These are phyloP conservation scores for Paracamarosporium sp. DNA, from an alignment of 2,329 filamentous ascomycete species.

Conservation along the genomic window DNA sequence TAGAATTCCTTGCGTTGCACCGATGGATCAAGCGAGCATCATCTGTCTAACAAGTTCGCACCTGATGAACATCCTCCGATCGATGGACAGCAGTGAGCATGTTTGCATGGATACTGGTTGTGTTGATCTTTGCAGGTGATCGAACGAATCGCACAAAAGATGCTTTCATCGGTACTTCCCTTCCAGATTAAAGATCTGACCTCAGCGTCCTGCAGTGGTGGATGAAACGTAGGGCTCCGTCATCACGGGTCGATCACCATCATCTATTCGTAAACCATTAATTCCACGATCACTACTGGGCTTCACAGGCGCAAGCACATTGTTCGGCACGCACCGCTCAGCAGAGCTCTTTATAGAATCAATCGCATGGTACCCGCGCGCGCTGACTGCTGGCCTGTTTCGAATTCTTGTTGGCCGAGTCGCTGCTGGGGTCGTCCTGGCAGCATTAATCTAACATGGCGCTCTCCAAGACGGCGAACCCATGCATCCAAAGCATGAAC, in stretches of 20 bases:
- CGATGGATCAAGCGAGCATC: not conserved
- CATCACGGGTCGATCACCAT: conserved; percentile 30
- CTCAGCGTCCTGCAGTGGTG: conserved; percentile 12
- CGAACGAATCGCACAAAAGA: conserved; percentile 8
- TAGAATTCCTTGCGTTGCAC: not conserved
- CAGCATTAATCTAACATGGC: conserved; percentile 8
- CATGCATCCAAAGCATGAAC: conserved; percentile 21
- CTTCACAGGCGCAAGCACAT: conserved; percentile 15
- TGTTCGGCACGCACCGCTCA: conserved; percentile 12
- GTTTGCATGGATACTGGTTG: not conserved
- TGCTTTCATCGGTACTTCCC: conserved; percentile 3
- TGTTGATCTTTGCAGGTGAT: conserved; percentile 1
- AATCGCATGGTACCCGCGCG: conserved; percentile 3
- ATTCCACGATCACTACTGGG: too few relatives aligned
- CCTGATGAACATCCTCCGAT: not conserved
- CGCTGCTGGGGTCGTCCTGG: conserved; percentile 19
- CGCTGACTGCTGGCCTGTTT: conserved; percentile 2
- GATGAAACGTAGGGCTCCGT: conserved; percentile 32
- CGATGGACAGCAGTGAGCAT: not conserved
- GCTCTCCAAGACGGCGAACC: not conserved
- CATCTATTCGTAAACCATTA: conserved; percentile 7
- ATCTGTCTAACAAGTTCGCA: not conserved
- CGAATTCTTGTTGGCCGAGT: conserved; percentile 7
- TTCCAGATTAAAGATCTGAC: conserved; percentile 29
- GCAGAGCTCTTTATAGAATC: conserved; percentile 9